Evolutionary conservation across 352 stramenopile genomes (phyloP).

Genomic region (Phytopythium chamaehyphon): DNA sequence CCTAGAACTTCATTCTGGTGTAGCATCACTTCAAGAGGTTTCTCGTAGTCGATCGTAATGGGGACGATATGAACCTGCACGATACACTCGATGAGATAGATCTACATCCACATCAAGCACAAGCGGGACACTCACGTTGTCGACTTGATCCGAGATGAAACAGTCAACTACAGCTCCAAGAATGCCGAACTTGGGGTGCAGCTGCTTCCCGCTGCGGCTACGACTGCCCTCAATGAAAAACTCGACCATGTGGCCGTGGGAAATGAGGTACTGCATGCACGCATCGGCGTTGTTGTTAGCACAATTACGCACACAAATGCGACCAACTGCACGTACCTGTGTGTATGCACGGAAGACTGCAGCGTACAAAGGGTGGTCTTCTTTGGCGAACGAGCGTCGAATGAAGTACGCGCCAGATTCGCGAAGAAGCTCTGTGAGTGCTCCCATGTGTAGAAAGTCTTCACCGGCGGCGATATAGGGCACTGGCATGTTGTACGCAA

Average conservation of each 20-base stretch:
- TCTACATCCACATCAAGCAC: too few relatives aligned
- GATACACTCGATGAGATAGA: neutral
- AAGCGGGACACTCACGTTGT: conserved; percentile 49
- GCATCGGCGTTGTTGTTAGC: neutral
- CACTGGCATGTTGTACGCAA: conserved; percentile 85
- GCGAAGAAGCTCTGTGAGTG: conserved; percentile 56
- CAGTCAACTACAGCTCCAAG: conserved; percentile 70
- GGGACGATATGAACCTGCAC: conserved; percentile 71
- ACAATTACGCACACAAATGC: neutral
- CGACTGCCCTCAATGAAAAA: conserved; percentile 86
- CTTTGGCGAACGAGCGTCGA: conserved; percentile 51
- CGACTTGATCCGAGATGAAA: conserved; percentile 58
- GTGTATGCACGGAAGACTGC: conserved; percentile 81
- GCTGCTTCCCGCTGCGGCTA: conserved; percentile 79
- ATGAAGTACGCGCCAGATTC: conserved; percentile 81
- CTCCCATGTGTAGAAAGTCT: conserved; percentile 79
- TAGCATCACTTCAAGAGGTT: conserved; percentile 73
- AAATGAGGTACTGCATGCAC: conserved; percentile 51
- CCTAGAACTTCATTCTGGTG: conserved; percentile 81
- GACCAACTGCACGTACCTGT: conserved; percentile 18
- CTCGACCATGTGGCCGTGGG: conserved; percentile 74
- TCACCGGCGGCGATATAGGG: conserved; percentile 77
- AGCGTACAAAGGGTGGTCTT: conserved; percentile 65
- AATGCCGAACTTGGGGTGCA: conserved; percentile 80
- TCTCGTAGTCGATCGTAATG: conserved; percentile 86